A percentile compares a stretch with the other conserved stretches of the same genome.
Conservation (phyloP, 164 flowering plant genomes). For the Chimonanthus praecox region DNA sequence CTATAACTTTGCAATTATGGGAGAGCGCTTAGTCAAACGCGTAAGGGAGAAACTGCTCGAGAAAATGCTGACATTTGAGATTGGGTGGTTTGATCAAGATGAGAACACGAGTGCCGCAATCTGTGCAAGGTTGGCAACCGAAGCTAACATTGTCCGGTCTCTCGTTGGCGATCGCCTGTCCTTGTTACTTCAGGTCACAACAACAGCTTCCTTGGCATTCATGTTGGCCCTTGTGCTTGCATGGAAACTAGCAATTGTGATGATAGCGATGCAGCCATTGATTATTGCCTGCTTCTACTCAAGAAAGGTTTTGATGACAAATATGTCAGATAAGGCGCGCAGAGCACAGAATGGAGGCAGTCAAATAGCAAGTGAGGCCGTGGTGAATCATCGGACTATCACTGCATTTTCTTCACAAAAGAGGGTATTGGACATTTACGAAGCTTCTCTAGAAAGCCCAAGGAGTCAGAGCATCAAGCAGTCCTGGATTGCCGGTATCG, state of each 20-base stretch:
- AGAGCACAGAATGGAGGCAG: conserved; percentile 24
- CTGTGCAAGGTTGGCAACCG: conserved; percentile 80
- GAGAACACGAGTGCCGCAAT: conserved; percentile 76
- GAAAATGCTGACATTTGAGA: conserved; percentile 78
- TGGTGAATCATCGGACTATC: conserved; percentile 22
- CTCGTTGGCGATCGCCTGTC: conserved; percentile 40
- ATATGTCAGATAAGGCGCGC: conserved; percentile 27
- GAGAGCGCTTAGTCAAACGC: conserved; percentile 75
- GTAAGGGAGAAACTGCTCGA: conserved; percentile 72
- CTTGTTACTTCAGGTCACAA: conserved; percentile 33
- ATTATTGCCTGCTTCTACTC: conserved; percentile 35
- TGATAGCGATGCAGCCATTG: conserved; percentile 43
- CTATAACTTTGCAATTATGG: conserved; percentile 79
- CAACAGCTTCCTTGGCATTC: conserved; percentile 28
- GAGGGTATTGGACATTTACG: conserved; percentile 16
- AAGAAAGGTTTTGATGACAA: conserved; percentile 32
- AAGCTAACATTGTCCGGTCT: conserved; percentile 69
- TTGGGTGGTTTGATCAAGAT: conserved; percentile 83
- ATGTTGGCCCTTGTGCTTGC: conserved; percentile 24
- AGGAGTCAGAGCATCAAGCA: conserved; percentile 14
- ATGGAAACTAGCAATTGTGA: conserved; percentile 43
- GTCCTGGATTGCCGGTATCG: conserved; percentile 29
- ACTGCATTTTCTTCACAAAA: conserved; percentile 19
- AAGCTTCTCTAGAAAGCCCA: conserved; percentile 12
- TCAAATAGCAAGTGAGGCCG: conserved; percentile 26